Evolutionary conservation across 495 filamentous ascomycete species (phyloP), one percentile per base, ranked within the genome.

Genomic region (Cryomyces antarcticus): DNA sequence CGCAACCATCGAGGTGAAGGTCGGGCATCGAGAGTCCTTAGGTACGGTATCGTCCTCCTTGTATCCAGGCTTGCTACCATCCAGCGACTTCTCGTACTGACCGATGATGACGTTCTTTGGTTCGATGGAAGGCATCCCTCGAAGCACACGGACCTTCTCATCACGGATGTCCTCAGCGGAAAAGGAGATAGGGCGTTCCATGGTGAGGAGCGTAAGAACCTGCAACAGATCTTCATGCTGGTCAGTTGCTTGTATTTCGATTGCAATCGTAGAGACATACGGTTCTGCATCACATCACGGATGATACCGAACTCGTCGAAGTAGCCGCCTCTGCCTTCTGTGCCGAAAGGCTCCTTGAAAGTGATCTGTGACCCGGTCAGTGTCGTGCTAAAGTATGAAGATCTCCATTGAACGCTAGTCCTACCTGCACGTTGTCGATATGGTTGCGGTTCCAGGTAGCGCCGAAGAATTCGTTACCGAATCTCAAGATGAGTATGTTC

Each of bases 61-160:
- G 67, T 99, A 99, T 11, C 82, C 77, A 40, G 92, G 92, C 70
- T 99, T 99, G 64, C 71, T 92, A 41, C 92, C 89, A 55, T 99
- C 92, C 41, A 96, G 69, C 13, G 89, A 96, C 61, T 80, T 88
- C 44, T 84, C 88, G 59, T 99, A 99, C 61, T 99, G 92, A 36
- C 92, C 92, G 53, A 99, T 99, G 61, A 99, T 99, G 60, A 99
- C 92, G 58, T 99, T 89, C 77, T 96, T 99, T 47, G 92, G 92
- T 68, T 99, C 86, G 55, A 99, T 95, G 9, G 85, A 72, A 41
- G 84, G 82, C 57, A 96, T 96, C 35, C 77, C 83, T 50, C 89
- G 80, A 37, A 99, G 73, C 17, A 99, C 92, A 49, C 92, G 80
- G 47, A 93, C 88, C 69, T 99, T 99, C 65, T 99, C 92, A 58